Conservation (phyloP, 2,329 filamentous ascomycete genomes). For the Penicillium sp. region DNA sequence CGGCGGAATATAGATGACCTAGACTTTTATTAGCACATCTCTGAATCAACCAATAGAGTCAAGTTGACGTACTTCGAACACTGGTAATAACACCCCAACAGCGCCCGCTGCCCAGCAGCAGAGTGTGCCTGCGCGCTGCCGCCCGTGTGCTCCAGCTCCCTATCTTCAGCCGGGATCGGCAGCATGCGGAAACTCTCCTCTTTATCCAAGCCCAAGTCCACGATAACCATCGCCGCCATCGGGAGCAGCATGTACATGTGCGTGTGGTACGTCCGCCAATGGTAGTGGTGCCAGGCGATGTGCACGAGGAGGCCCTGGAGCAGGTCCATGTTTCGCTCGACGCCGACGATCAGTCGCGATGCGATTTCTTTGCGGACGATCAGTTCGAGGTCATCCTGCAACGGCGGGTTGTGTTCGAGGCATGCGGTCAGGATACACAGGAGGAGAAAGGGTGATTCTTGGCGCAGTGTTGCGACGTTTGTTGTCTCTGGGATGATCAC, state of each 20-base stretch:
- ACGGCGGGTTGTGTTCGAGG: conserved; percentile 1
- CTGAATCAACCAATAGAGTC: too few relatives aligned
- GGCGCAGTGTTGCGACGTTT: background rate
- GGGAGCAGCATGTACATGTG: conserved; percentile 19
- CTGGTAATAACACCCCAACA: conserved; percentile 19
- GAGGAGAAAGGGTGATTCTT: conserved; percentile 15
- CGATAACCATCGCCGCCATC: conserved; percentile 14
- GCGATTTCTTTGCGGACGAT: conserved; percentile 8
- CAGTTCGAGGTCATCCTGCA: conserved; percentile 10
- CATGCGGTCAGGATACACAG: conserved; percentile 11
- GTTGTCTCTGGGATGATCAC: conserved; percentile 12
- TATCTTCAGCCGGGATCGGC: conserved; percentile 1
- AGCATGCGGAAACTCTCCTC: background rate
- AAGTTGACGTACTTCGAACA: conserved; percentile 11
- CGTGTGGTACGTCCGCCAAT: conserved; percentile 15
- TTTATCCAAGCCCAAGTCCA: background rate
- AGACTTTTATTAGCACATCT: background rate
- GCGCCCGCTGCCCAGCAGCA: conserved; percentile 11
- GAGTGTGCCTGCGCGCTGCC: background rate
- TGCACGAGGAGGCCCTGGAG: conserved; percentile 19
- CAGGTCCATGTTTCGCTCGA: conserved; percentile 20
- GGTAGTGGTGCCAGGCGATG: conserved; percentile 21
- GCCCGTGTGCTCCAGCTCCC: background rate
- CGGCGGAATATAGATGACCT: conserved; percentile 19
- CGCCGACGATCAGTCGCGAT: conserved; percentile 6